phyloP scores from a whole-genome alignment of 495 filamentous ascomycete species.

The Penicillium coffeae region DNA sequence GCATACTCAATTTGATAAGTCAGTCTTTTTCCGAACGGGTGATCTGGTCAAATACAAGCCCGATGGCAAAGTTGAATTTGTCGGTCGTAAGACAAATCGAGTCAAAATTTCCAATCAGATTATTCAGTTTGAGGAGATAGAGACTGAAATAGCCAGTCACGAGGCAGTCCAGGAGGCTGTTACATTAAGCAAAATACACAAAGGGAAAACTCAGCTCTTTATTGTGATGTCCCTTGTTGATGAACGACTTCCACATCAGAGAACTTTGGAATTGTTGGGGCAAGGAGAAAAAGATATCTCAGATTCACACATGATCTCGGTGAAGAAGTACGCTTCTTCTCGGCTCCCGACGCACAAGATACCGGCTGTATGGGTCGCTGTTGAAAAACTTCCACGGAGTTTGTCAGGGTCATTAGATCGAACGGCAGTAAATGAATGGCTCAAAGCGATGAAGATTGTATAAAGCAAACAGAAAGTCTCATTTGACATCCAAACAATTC shows the following conservation, averaged over 20 bases:
- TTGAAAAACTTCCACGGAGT: neutral
- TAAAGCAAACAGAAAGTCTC: too few relatives aligned
- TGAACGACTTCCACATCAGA: neutral
- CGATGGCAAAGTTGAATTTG: neutral
- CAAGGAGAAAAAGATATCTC: neutral
- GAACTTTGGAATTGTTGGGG: neutral
- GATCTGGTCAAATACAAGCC: neutral
- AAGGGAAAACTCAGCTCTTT: neutral
- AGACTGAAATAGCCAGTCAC: neutral
- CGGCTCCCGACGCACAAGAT: neutral
- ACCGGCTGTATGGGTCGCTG: neutral
- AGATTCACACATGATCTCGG: neutral
- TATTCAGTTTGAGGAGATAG: neutral
- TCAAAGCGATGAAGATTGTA: neutral
- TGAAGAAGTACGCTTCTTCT: neutral
- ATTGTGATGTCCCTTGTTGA: neutral
- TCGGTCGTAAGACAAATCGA: neutral
- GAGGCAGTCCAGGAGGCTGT: neutral
- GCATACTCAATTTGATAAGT: neutral
- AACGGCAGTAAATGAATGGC: neutral
- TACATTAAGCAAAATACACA: neutral
- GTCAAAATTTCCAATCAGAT: neutral
- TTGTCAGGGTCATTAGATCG: neutral
- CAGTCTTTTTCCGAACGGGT: neutral
- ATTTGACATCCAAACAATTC: neutral